A percentile compares a stretch with the other conserved stretches of the same genome.
Evolutionary conservation across 257 asterid genomes (phyloP).

Genomic region (Echites panduratus): DNA sequence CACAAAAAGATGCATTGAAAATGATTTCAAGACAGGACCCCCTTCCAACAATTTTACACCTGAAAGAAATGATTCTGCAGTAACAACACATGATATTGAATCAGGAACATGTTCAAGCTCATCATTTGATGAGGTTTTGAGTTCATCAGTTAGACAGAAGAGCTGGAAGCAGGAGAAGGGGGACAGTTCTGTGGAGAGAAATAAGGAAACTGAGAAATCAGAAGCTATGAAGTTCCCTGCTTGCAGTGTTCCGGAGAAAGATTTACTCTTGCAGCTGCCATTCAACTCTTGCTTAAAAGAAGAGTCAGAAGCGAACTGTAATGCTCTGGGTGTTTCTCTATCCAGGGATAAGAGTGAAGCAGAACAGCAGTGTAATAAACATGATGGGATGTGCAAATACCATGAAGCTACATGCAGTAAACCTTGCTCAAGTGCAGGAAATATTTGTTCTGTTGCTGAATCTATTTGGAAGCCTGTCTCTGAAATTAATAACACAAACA

Average conservation of each 20-base stretch:
- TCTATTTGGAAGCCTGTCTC: conserved; percentile 10
- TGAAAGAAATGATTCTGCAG: too few species aligned
- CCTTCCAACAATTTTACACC: too few species aligned
- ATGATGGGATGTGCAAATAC: not conserved
- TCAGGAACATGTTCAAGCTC: too few species aligned
- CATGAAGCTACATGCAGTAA: conserved; percentile 3
- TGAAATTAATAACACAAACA: conserved; percentile 1
- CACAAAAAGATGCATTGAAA: too few species aligned
- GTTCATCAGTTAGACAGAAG: too few species aligned
- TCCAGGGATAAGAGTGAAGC: conserved; percentile 5
- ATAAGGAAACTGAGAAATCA: not conserved
- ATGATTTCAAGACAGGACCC: too few species aligned
- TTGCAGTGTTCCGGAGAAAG: not conserved
- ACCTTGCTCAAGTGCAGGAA: not conserved
- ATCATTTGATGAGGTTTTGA: too few species aligned
- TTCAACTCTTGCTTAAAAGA: not conserved
- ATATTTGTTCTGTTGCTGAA: conserved; percentile 4
- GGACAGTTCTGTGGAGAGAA: not conserved
- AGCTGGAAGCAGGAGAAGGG: too few species aligned
- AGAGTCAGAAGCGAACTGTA: conserved; percentile 2
- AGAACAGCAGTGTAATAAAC: not conserved
- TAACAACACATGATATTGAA: too few species aligned
- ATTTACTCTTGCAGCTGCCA: not conserved
- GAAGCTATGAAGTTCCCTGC: not conserved
- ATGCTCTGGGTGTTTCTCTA: not conserved